Evolutionary conservation across 2,329 filamentous ascomycete genomes (phyloP).

Genomic region (Arthrinium phaeospermum): DNA sequence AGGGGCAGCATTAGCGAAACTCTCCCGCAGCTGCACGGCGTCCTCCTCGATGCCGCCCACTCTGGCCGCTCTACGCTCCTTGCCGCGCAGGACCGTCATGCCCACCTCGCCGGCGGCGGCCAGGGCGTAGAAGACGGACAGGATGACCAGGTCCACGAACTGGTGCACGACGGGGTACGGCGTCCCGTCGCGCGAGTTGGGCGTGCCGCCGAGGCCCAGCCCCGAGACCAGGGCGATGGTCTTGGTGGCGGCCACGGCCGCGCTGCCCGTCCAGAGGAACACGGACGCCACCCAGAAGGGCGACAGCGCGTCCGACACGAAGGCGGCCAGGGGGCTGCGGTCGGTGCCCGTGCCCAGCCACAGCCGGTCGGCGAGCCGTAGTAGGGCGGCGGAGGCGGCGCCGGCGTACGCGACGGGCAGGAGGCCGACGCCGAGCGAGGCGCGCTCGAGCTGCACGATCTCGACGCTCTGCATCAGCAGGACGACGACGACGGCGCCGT

Average conservation of each 20-base stretch:
- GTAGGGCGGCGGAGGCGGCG: slow-evolving; percentile 24
- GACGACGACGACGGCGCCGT: slow-evolving; percentile 31
- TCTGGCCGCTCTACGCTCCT: slow-evolving; percentile 10
- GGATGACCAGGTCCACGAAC: slow-evolving; percentile 32
- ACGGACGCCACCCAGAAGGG: slow-evolving; percentile 28
- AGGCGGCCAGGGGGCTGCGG: slow-evolving; percentile 25
- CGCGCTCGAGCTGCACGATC: slow-evolving; percentile 28
- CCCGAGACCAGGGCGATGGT: slow-evolving; percentile 24
- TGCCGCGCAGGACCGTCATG: slow-evolving; percentile 18
- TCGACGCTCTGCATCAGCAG: slow-evolving; percentile 34
- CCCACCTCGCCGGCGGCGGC: slow-evolving; percentile 28
- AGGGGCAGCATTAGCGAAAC: background rate
- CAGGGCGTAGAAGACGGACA: slow-evolving; percentile 29
- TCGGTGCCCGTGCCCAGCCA: slow-evolving; percentile 21
- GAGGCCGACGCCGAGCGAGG: slow-evolving; percentile 21
- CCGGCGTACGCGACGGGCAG: slow-evolving; percentile 28
- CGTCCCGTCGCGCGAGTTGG: slow-evolving; percentile 24
- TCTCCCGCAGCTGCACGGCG: slow-evolving; percentile 22
- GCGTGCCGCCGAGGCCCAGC: slow-evolving; percentile 22
- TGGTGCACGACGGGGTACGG: slow-evolving; percentile 33
- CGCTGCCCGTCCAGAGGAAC: slow-evolving; percentile 32
- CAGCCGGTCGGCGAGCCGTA: slow-evolving; percentile 29
- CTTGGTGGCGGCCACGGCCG: slow-evolving; percentile 32
- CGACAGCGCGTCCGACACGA: background rate
- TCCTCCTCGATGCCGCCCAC: slow-evolving; percentile 17